These are phyloP conservation scores for Geranium rotundifolium DNA, from an alignment of 345 rosid genomes.

Conservation along the genomic window DNA sequence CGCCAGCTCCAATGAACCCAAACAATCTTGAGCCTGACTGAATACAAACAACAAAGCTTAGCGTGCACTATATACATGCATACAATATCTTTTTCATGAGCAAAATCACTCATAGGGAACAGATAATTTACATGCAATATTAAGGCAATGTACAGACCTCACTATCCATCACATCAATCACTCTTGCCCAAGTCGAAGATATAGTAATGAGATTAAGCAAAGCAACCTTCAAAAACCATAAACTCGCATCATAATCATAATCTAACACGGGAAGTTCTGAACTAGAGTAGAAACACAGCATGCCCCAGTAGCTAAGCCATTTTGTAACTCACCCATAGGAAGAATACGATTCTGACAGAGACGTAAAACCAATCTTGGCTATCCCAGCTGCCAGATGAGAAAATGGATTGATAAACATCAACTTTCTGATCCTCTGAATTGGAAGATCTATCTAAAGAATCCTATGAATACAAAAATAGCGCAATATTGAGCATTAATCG, in stretches of 20 bases:
- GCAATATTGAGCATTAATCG: not conserved
- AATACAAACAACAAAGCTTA: constrained; percentile 22
- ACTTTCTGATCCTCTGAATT: constrained; percentile 20
- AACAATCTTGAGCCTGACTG: constrained; percentile 98
- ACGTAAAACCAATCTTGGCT: constrained; percentile 57
- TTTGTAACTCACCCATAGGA: constrained; percentile 64
- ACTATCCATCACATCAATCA: constrained; percentile 82
- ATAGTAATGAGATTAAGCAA: constrained; percentile 84
- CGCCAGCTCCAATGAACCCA: constrained; percentile 95
- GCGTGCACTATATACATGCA: constrained; percentile 9
- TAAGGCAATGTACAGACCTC: constrained; percentile 48
- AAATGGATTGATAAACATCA: constrained; percentile 19
- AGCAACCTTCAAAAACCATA: constrained; percentile 40
- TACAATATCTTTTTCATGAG: constrained; percentile 1
- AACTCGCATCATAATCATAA: constrained; percentile 2
- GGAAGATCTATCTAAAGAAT: constrained; percentile 27
- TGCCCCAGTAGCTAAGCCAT: constrained; percentile 6
- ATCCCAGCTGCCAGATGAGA: constrained; percentile 31
- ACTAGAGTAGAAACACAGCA: constrained; percentile 3
- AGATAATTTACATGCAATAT: too few species aligned
- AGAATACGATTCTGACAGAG: constrained; percentile 74
- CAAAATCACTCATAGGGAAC: not conserved
- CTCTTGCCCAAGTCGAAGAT: constrained; percentile 94
- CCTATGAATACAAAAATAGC: constrained; percentile 22
- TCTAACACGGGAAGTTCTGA: not conserved